Percentiles rank a stretch among this genome's conserved stretches.
Conservation (phyloP, 495 filamentous ascomycete genomes). For the Neurospora africana region DNA sequence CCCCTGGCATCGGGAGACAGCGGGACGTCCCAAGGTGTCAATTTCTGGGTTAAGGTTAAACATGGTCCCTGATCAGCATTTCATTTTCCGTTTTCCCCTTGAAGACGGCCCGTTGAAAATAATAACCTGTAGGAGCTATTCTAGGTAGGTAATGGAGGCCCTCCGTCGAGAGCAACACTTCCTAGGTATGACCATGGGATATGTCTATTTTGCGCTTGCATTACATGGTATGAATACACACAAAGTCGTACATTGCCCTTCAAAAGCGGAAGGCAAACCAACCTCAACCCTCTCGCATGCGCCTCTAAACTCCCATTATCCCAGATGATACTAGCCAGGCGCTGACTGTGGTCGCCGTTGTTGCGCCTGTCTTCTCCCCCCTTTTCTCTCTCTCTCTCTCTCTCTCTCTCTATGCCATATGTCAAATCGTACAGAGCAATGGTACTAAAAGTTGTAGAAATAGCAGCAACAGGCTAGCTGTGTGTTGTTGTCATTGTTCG, state of each 20-base stretch:
- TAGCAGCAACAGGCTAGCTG: background rate
- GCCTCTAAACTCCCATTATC: background rate
- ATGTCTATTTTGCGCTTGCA: constrained; percentile 4
- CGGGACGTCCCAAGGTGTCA: background rate
- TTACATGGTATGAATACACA: constrained; percentile 11
- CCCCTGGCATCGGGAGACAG: background rate
- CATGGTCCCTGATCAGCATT: background rate
- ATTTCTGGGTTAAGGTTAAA: background rate
- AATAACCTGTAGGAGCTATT: background rate
- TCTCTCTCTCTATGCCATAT: background rate
- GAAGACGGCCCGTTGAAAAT: background rate
- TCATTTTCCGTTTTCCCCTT: background rate
- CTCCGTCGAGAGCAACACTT: background rate
- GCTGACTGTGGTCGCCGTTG: background rate
- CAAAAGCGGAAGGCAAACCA: background rate
- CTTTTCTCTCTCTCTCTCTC: background rate
- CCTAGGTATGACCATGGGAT: background rate
- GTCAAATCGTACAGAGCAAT: background rate
- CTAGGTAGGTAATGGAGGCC: background rate
- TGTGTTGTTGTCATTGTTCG: background rate
- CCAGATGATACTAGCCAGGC: background rate
- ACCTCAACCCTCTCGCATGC: background rate
- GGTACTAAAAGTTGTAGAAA: background rate
- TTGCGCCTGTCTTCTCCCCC: background rate
- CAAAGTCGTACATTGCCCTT: constrained; percentile 8